Evolutionary conservation across 2,329 filamentous ascomycete species (phyloP).

Genomic region (Scortechinia acanthostroma): DNA sequence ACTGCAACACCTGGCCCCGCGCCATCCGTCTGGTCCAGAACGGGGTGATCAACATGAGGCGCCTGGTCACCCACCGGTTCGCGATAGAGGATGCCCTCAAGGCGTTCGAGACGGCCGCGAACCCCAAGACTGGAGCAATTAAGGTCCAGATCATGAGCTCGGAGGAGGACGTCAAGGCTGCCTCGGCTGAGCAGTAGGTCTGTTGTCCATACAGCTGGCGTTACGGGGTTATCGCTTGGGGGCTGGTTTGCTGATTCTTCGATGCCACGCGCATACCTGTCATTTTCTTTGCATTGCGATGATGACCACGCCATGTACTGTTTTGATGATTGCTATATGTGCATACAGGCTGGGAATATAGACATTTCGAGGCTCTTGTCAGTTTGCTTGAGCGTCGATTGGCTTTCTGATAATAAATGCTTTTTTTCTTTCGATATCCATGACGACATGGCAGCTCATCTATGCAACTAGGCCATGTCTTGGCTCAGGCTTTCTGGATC

Average conservation of each 20-base stretch:
- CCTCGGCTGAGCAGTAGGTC: background rate
- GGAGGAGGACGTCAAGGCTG: constrained; percentile 18
- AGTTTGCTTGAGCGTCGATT: too few relatives aligned
- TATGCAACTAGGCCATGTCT: too few relatives aligned
- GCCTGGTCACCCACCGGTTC: constrained; percentile 83
- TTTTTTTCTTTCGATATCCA: too few relatives aligned
- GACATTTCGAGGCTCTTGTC: too few relatives aligned
- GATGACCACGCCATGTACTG: too few relatives aligned
- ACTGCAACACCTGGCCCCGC: constrained; percentile 90
- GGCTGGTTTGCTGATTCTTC: too few relatives aligned
- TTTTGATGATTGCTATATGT: too few relatives aligned
- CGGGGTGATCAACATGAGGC: constrained; percentile 73
- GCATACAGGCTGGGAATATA: too few relatives aligned
- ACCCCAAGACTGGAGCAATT: constrained; percentile 89
- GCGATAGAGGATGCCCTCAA: constrained; percentile 77
- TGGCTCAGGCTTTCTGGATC: too few relatives aligned
- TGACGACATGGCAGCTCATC: too few relatives aligned
- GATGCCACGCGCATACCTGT: too few relatives aligned
- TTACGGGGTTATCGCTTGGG: background rate
- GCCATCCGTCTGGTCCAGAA: constrained; percentile 83
- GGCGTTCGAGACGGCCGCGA: constrained; percentile 81
- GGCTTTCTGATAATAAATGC: too few relatives aligned
- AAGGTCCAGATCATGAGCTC: constrained; percentile 88
- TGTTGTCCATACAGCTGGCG: background rate
- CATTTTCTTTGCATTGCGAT: background rate